A percentile compares a stretch with the other conserved stretches of the same genome.
Conservation (phyloP, 1,284 basidiomycete species). For the Irpex sp. region DNA sequence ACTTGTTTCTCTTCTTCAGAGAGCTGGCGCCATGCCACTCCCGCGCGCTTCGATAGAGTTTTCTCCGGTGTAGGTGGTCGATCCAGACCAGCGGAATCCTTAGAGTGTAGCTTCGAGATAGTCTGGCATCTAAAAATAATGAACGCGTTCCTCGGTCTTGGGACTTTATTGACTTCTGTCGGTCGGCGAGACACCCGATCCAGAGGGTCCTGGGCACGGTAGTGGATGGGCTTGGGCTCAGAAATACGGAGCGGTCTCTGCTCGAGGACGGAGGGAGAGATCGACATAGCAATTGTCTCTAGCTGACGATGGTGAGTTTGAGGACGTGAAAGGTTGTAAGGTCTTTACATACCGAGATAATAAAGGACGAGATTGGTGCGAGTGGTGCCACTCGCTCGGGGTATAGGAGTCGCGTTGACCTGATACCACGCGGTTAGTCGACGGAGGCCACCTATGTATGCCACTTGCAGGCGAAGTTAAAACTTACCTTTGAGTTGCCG, state of each 20-base stretch:
- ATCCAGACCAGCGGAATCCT: neutral
- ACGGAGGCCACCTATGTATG: neutral
- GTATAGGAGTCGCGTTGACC: neutral
- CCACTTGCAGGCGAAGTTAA: too few relatives aligned
- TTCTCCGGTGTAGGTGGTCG: slow-evolving; percentile 11
- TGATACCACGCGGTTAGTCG: neutral
- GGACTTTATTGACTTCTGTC: slow-evolving; percentile 12
- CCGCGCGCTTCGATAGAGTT: slow-evolving; percentile 13
- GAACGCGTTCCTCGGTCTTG: slow-evolving; percentile 17
- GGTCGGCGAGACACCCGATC: slow-evolving; percentile 7
- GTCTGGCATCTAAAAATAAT: slow-evolving; percentile 18
- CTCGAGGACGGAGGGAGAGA: neutral
- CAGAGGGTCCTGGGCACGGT: neutral
- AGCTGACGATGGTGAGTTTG: neutral
- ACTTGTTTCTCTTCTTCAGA: slow-evolving; percentile 1
- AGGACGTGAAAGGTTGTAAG: neutral
- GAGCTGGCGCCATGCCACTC: slow-evolving; percentile 11
- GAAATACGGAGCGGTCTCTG: neutral
- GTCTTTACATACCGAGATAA: neutral
- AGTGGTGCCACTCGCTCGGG: neutral
- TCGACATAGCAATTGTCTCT: neutral
- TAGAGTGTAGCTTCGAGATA: slow-evolving; percentile 4
- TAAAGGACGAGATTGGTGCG: neutral
- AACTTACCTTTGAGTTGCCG: neutral
- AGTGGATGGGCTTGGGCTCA: neutral